Evolutionary conservation across 345 rosid genomes (phyloP).

Genomic region (Noccaea caerulescens): DNA sequence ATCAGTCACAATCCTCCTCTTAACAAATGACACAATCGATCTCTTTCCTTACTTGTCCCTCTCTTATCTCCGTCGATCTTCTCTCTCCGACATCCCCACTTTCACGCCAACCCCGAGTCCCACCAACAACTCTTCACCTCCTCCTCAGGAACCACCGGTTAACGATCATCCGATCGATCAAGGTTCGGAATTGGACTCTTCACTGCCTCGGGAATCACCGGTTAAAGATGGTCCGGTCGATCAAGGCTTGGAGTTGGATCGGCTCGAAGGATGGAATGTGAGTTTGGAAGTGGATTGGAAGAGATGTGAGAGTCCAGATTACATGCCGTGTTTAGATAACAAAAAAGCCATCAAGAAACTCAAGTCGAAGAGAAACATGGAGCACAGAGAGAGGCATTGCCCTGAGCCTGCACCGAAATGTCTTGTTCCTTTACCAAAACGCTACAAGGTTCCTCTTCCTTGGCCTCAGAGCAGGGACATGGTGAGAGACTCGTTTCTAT

Average conservation of each 20-base stretch:
- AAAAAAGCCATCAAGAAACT: conserved; percentile 60
- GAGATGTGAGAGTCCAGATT: conserved; percentile 59
- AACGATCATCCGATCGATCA: conserved; percentile 23
- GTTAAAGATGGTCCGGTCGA: conserved; percentile 18
- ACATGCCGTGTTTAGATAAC: conserved; percentile 87
- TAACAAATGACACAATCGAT: conserved; percentile 43
- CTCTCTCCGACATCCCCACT: conserved; percentile 39
- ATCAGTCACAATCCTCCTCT: conserved; percentile 50
- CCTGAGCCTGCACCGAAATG: conserved; percentile 66
- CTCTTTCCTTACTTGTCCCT: conserved; percentile 48
- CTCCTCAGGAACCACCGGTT: not conserved
- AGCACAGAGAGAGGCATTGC: conserved; percentile 89
- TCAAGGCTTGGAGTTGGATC: conserved; percentile 20
- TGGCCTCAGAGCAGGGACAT: conserved; percentile 98
- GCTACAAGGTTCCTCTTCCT: conserved; percentile 71
- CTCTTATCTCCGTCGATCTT: conserved; percentile 49
- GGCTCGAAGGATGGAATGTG: conserved; percentile 25
- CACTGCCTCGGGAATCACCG: conserved; percentile 6
- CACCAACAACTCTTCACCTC: conserved; percentile 1
- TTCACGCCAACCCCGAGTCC: conserved; percentile 28
- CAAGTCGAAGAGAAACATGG: conserved; percentile 76
- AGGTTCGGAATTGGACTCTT: conserved; percentile 3
- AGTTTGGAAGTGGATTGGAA: conserved; percentile 52
- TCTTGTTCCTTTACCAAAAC: conserved; percentile 70
- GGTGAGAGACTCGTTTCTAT: conserved; percentile 72